Evolutionary conservation across 179 eudicot genomes (phyloP), one percentile per base, ranked within the genome.

Genomic region (Beta macrorhiza): DNA sequence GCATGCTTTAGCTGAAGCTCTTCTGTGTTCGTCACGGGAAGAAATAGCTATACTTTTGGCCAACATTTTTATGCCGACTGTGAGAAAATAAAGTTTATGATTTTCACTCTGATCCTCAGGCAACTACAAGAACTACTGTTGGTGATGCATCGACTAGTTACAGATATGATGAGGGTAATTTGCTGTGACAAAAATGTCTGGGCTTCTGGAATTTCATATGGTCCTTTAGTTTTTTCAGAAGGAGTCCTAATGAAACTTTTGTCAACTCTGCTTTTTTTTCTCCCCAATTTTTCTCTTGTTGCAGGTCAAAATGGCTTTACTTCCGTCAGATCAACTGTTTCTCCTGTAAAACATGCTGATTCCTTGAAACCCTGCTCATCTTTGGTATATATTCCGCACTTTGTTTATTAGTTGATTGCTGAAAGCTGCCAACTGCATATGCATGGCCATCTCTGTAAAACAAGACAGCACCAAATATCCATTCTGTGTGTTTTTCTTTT

Each of bases 11-110:
- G 69, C 82, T 16, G 93, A 93, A 82, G 90, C 86, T 69, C 79
- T 86, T 82, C 44, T 57, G 75, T 65, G 87, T 79, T 88, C 89
- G 5, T 85, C 72, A 61, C 64, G 81, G 73, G 82, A 87, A 84
- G 89, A 88, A 16, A 52, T 85, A n/a, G 82, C 93, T 81, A 86
- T 87, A 69, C 89, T 90, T 49, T 29, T 90, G 97, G 92, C 91
- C 87, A 19, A 81, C 89, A 82, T 90, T 90, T 87, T 82, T 90
- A 52, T 91, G 93, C 84, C 87, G 76, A 80, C 87, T 95, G 86
- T 77, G 83, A 83, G 94, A 90, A 86, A 84, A 86, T 68, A 87
- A 89, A 87, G 91, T 91, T 79, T 89, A 90, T 88, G 87, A 85
- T 70, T 77, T 52, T 59, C 74, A 75, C 82, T 74, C 79, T 76